phyloP scores from a whole-genome alignment of 139 green algal genomes.

The Chlamydomonas sphaeroides region DNA sequence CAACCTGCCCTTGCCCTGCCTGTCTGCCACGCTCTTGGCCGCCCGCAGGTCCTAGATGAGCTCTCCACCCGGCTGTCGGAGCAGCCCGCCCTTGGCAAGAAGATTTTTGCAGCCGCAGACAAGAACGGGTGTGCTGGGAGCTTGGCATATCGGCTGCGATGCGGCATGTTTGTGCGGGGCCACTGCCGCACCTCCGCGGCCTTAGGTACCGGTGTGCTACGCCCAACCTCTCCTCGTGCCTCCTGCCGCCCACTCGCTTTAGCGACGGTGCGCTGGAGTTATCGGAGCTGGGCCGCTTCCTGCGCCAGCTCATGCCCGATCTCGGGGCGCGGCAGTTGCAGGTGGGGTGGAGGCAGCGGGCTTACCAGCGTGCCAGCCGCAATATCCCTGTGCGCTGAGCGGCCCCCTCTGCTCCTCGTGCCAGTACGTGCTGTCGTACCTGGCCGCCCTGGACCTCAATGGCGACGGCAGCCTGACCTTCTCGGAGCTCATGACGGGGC shows the following conservation, averaged over 20 bases:
- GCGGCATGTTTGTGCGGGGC: too few relatives aligned
- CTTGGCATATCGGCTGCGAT: too few relatives aligned
- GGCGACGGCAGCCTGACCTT: constrained; percentile 43
- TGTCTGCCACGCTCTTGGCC: too few relatives aligned
- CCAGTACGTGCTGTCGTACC: constrained; percentile 54
- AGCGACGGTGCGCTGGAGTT: constrained; percentile 45
- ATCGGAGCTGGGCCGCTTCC: constrained; percentile 29
- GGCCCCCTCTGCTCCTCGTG: too few relatives aligned
- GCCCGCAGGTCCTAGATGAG: constrained; percentile 6
- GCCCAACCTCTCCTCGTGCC: too few relatives aligned
- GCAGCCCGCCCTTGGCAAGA: not conserved
- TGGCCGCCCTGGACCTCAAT: constrained; percentile 46
- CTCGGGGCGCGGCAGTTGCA: constrained; percentile 38
- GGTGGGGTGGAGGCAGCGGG: too few relatives aligned
- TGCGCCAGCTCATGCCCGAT: constrained; percentile 44
- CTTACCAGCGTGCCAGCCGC: too few relatives aligned
- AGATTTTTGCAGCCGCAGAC: not conserved
- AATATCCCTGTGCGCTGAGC: too few relatives aligned
- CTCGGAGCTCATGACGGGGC: constrained; percentile 40
- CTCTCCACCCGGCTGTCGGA: not conserved
- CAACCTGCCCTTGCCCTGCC: too few relatives aligned
- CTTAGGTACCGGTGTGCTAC: too few relatives aligned
- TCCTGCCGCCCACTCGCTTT: too few relatives aligned
- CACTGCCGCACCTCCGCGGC: too few relatives aligned
- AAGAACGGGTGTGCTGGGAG: constrained; percentile 6